Conservation (phyloP, 2,329 filamentous ascomycete species). For the Penicillium sp. region DNA sequence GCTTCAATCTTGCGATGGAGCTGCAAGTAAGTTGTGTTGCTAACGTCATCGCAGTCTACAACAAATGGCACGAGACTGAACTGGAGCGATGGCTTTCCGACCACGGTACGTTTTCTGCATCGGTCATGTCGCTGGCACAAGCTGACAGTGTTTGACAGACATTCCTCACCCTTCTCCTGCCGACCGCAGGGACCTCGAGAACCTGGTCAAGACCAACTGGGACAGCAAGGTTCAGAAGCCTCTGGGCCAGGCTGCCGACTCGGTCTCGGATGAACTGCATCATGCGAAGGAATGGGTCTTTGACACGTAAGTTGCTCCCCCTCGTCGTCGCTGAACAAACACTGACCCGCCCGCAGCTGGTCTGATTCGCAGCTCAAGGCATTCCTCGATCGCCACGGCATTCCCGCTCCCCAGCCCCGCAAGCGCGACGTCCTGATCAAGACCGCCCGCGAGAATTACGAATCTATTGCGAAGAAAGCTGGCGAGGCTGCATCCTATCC, state of each 20-base stretch:
- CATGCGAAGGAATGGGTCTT: constrained; percentile 87
- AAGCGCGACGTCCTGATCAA: constrained; percentile 77
- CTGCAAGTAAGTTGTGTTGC: neutral
- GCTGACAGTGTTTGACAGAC: constrained; percentile 38
- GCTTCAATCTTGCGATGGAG: constrained; percentile 34
- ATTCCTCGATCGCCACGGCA: constrained; percentile 82
- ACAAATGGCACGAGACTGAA: constrained; percentile 98
- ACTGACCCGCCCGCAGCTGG: constrained; percentile 56
- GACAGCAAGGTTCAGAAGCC: constrained; percentile 65
- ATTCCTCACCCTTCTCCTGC: constrained; percentile 85
- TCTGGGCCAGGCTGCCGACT: constrained; percentile 76
- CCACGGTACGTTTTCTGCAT: constrained; percentile 51
- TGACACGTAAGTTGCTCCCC: constrained; percentile 56
- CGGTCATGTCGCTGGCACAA: neutral
- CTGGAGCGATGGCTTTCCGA: constrained; percentile 95
- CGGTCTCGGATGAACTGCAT: constrained; percentile 65
- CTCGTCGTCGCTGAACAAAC: neutral
- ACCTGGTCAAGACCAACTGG: constrained; percentile 87
- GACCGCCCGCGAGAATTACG: constrained; percentile 75
- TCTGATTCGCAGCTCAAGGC: constrained; percentile 88
- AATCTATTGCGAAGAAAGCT: constrained; percentile 66
- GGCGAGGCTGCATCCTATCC: constrained; percentile 82
- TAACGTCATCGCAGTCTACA: constrained; percentile 64
- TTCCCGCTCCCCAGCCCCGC: constrained; percentile 82
- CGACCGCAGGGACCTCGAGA: constrained; percentile 91